Conservation (phyloP, 2,329 filamentous ascomycete species). For the Esteya vermicola region DNA sequence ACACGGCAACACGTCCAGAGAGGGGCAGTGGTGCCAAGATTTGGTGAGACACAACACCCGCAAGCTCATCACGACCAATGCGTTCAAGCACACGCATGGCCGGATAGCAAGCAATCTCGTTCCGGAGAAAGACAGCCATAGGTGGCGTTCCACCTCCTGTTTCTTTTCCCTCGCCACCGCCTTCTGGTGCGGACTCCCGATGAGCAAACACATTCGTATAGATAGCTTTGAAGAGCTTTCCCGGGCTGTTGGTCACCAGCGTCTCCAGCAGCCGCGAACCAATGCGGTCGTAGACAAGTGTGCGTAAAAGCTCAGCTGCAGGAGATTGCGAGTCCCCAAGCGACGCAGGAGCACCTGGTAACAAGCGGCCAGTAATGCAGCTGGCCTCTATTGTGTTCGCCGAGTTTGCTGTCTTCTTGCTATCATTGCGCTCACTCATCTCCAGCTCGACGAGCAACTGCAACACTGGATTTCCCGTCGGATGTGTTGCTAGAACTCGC, state of each 20-base stretch:
- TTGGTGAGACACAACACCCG: slow-evolving; percentile 54
- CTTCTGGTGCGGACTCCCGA: slow-evolving; percentile 28
- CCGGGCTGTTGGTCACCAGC: slow-evolving; percentile 65
- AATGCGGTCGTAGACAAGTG: slow-evolving; percentile 77
- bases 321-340: slow-evolving; percentile 59
- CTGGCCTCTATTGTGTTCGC: slow-evolving; percentile 15
- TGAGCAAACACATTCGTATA: slow-evolving; percentile 68
- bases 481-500: slow-evolving; percentile 72
- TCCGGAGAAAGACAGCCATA: slow-evolving; percentile 68
- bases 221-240: slow-evolving; percentile 80
- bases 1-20: slow-evolving; percentile 60
- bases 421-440: slow-evolving; percentile 51
- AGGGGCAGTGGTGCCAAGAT: slow-evolving; percentile 57
- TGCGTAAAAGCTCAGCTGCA: slow-evolving; percentile 64
- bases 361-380: slow-evolving; percentile 57
- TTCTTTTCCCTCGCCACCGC: neutral
- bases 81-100: slow-evolving; percentile 72
- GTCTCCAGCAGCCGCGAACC: slow-evolving; percentile 84
- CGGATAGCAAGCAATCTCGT: slow-evolving; percentile 82
- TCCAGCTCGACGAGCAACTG: slow-evolving; percentile 83
- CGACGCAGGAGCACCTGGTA: slow-evolving; percentile 60
- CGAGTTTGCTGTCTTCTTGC: slow-evolving; percentile 14
- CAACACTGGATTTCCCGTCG: slow-evolving; percentile 83
- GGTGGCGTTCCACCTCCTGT: neutral
- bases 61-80: slow-evolving; percentile 73